Evolutionary conservation across 164 flowering plant species (phyloP).

Genomic region (Sedum album): DNA sequence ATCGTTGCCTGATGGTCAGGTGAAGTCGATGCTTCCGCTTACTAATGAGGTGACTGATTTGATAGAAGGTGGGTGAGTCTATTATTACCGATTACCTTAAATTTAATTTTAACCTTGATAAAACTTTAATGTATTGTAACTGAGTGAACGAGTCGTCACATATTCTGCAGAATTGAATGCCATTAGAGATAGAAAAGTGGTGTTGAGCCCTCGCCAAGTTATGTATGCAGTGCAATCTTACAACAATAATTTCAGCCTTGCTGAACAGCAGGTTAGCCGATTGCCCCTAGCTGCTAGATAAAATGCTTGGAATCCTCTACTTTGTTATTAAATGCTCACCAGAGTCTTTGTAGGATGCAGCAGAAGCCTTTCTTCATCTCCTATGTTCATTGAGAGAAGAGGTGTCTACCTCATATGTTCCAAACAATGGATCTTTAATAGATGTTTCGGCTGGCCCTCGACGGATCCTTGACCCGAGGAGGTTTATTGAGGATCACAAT

Average conservation of each 20-base stretch:
- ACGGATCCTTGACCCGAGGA: constrained; percentile 29
- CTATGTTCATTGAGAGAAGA: constrained; percentile 71
- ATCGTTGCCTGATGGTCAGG: constrained; percentile 23
- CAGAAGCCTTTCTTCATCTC: constrained; percentile 81
- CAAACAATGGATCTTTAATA: constrained; percentile 38
- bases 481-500: constrained; percentile 14
- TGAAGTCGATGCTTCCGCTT: constrained; percentile 46
- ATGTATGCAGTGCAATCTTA: constrained; percentile 62
- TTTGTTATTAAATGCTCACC: background rate
- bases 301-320: background rate
- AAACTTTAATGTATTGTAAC: background rate
- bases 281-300: background rate
- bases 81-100: no score
- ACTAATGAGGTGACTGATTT: constrained; percentile 40
- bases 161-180: constrained; percentile 49
- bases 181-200: constrained; percentile 24
- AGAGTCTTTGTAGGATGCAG: constrained; percentile 60
- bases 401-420: constrained; percentile 40
- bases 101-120: background rate
- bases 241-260: constrained; percentile 54
- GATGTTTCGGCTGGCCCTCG: constrained; percentile 29
- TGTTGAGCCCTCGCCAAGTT: constrained; percentile 52
- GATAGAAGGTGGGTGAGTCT: constrained; percentile 52
- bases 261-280: constrained; percentile 60
- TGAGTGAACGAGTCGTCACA: background rate